Evolutionary conservation across 352 stramenopile species (phyloP), one percentile per base, ranked within the genome.

Genomic region (Pythium oligandrum): DNA sequence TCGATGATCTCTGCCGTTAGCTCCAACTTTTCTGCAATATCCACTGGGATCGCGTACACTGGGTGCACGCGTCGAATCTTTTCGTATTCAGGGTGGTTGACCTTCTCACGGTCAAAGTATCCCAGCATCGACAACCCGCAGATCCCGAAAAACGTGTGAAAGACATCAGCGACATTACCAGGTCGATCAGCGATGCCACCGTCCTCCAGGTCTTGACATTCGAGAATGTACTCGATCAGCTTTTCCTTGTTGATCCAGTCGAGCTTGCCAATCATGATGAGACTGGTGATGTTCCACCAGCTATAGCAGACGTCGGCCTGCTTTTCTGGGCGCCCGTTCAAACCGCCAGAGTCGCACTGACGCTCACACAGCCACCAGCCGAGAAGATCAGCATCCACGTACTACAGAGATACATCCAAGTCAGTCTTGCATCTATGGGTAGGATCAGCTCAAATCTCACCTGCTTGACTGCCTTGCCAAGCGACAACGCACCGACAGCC

Each of bases 251-350:
- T 95, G 62, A 99, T 99, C 90, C 93, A 99, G 63, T 98, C 81
- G 17, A 95, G 70, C 57, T 95, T 96, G 35, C 81, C 70, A 66
- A 98, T 86, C 66, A 99, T 99, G 37, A 91, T 96, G 40, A 99
- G 81, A 35, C 83, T 93, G 54, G 91, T 96, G 42, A 99, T 88
- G 71, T 98, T 98, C 97, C 97, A 99, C 96, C 97, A 99, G 54
- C 90, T 98, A 71, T 99, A 99, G 71, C 97, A 99, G 43, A 99
- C 96, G 71, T 99, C 97, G 0, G 96, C 94, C 60, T 99, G 97
- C 83, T 99, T 99, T 78, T 99, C 97, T 0, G 96, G 96, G 39
- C 97, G 76, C 6, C 97, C 97, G 66, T 99, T 99, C 32, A 95
- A 68, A 6, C 85, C 83, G 34, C 83, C 83, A 7, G 82, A 95